phyloP scores from a whole-genome alignment of 2,329 filamentous ascomycete genomes.

The Penicillium sp. region DNA sequence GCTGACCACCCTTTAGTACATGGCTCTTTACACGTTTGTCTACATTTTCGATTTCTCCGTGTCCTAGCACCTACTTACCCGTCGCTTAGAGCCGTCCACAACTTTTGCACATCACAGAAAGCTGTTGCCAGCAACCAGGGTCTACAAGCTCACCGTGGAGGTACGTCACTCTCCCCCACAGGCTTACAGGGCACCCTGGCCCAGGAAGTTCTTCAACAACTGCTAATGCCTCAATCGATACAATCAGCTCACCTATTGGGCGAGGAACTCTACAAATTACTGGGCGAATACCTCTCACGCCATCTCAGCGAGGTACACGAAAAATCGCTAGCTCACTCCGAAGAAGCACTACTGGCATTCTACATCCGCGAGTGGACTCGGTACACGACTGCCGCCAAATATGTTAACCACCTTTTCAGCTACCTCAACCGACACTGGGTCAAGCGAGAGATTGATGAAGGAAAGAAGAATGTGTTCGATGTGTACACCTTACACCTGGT shows the following conservation, averaged over 20 bases:
- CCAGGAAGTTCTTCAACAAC: neutral
- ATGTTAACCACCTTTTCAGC: conserved; percentile 93
- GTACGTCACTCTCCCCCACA: conserved; percentile 45
- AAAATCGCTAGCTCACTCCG: conserved; percentile 75
- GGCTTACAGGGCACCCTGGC: neutral
- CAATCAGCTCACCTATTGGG: conserved; percentile 81
- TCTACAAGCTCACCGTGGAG: conserved; percentile 67
- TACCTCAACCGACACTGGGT: conserved; percentile 99
- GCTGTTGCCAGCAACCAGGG: conserved; percentile 64
- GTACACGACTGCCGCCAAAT: conserved; percentile 94
- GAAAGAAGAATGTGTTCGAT: conserved; percentile 97
- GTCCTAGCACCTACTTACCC: conserved; percentile 11
- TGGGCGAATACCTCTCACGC: conserved; percentile 78
- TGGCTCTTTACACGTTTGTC: conserved; percentile 86
- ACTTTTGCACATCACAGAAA: conserved; percentile 98
- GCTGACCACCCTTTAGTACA: conserved; percentile 61
- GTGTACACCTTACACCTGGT: conserved; percentile 97
- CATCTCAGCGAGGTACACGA: conserved; percentile 73
- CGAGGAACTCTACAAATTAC: conserved; percentile 90
- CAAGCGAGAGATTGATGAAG: conserved; percentile 97
- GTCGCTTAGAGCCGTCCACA: conserved; percentile 75
- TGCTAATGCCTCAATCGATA: neutral
- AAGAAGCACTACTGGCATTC: conserved; percentile 86
- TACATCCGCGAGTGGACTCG: conserved; percentile 97
- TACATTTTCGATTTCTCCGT: conserved; percentile 20